These are phyloP conservation scores for Leishmania turanica DNA, from an alignment of 208 protist genomes.

Conservation along the genomic window DNA sequence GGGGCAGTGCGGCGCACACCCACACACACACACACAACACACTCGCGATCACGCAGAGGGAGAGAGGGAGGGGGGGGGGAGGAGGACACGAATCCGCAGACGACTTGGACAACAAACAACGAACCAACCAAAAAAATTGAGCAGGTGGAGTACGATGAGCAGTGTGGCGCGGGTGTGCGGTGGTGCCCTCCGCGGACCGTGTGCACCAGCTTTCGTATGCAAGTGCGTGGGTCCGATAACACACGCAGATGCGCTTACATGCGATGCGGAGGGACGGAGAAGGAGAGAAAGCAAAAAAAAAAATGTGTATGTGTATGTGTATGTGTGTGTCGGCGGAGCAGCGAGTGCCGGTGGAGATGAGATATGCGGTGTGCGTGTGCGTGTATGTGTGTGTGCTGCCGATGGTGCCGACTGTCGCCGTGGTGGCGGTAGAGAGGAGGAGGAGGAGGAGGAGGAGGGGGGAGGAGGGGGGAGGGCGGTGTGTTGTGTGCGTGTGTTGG, in stretches of 20 bases:
- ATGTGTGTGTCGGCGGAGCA: not conserved
- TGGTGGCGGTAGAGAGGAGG: not conserved
- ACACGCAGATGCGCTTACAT: not conserved
- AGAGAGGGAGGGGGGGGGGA: not conserved
- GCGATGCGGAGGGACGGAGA: not conserved
- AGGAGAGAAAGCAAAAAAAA: not conserved
- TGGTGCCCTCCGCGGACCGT: not conserved
- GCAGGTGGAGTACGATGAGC: not conserved
- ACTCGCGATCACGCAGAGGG: constrained; percentile 2
- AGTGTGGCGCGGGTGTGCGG: not conserved
- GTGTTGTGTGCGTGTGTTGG: no score
- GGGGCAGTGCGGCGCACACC: not conserved
- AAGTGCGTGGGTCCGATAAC: not conserved
- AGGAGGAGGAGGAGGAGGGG: not conserved
- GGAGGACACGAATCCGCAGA: not conserved
- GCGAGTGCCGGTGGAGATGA: not conserved
- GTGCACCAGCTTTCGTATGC: not conserved
- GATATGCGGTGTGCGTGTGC: not conserved
- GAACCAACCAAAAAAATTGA: no score
- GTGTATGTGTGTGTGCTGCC: not conserved
- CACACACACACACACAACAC: constrained; percentile 16
- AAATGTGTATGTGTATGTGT: no score
- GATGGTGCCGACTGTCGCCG: not conserved
- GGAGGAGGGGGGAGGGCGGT: no score
- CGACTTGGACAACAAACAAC: not conserved